Conservation (phyloP, 2,329 filamentous ascomycete genomes). For the Triangularia setosa region DNA sequence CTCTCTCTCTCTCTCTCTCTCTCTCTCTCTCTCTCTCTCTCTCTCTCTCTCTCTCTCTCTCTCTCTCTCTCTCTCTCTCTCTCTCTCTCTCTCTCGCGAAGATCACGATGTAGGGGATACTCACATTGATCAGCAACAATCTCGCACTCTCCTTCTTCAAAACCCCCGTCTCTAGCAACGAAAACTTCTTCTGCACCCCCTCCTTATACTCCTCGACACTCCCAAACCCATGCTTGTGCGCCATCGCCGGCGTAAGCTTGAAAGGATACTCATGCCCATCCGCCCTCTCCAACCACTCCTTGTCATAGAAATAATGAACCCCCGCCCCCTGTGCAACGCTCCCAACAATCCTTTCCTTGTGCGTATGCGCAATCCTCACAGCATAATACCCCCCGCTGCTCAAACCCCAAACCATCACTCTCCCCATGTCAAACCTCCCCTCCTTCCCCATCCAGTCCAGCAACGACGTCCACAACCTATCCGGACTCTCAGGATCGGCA, state of each 20-base stretch:
- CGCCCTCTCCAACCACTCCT: constrained; percentile 56
- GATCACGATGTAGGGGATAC: constrained; percentile 24
- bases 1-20: too few relatives aligned
- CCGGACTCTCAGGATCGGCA: constrained; percentile 54
- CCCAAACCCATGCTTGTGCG: constrained; percentile 59
- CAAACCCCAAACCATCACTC: constrained; percentile 60
- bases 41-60: too few relatives aligned
- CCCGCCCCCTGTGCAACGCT: constrained; percentile 61
- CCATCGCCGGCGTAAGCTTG: constrained; percentile 50
- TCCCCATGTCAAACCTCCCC: constrained; percentile 51
- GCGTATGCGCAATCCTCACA: constrained; percentile 64
- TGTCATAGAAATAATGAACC: constrained; percentile 57
- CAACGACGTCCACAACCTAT: constrained; percentile 60
- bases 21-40: too few relatives aligned
- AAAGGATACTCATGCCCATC: constrained; percentile 67
- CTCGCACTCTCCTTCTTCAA: constrained; percentile 52
- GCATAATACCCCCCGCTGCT: constrained; percentile 67
- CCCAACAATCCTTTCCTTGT: constrained; percentile 50
- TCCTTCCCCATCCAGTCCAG: constrained; percentile 54
- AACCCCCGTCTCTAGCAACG: constrained; percentile 56
- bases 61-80: too few relatives aligned
- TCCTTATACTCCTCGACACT: constrained; percentile 52
- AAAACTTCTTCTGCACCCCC: constrained; percentile 57
- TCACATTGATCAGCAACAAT: constrained; percentile 58
- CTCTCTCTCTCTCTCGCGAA: neutral